These are phyloP conservation scores for Suillus brevipes DNA, from an alignment of 768 basidiomycete species.

Conservation along the genomic window DNA sequence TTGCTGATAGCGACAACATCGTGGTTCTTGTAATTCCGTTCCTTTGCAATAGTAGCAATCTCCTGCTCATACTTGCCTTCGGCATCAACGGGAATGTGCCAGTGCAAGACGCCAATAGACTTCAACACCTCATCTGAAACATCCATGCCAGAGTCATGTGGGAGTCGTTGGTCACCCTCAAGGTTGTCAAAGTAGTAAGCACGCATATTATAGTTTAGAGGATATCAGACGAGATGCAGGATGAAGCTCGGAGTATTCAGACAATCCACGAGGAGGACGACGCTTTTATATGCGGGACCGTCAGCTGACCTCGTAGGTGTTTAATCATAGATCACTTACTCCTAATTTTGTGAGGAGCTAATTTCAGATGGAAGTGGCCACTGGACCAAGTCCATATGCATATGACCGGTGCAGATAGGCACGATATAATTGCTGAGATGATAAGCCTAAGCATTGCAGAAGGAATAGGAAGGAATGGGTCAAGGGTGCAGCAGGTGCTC, in stretches of 20 bases:
- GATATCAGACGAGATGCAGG: background rate
- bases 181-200: constrained; percentile 73
- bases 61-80: constrained; percentile 45
- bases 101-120: constrained; percentile 63
- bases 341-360: background rate
- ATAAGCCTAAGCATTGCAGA: background rate
- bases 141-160: constrained; percentile 63
- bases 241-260: background rate
- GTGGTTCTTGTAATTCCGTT: constrained; percentile 79
- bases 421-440: background rate
- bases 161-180: constrained; percentile 78
- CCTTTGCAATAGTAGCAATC: constrained; percentile 61
- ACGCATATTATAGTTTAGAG: constrained; percentile 46
- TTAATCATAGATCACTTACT: background rate
- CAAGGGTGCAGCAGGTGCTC: background rate
- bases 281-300: background rate
- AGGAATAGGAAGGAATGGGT: background rate
- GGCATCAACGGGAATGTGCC: constrained; percentile 64
- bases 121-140: constrained; percentile 53
- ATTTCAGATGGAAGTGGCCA: background rate
- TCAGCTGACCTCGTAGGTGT: background rate
- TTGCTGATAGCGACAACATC: constrained; percentile 77
- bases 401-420: background rate
- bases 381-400: background rate
- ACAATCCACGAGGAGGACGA: background rate